phyloP scores from a whole-genome alignment of 1,284 basidiomycete species.

The Megacollybia platyphylla region DNA sequence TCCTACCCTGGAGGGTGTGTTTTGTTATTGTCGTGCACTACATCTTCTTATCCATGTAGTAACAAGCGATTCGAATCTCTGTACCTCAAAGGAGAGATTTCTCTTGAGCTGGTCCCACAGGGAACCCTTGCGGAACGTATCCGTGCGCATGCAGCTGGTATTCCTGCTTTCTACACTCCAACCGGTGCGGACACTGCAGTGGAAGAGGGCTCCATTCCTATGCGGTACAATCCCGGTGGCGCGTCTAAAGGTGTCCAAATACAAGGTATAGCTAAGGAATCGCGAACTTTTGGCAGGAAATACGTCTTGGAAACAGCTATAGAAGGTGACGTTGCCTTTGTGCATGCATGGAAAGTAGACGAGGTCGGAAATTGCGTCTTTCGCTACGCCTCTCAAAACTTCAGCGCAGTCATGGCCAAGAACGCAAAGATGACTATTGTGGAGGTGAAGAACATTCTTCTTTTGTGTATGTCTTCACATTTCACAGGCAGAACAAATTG shows the following conservation, averaged over 20 bases:
- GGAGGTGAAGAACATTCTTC: slow-evolving; percentile 38
- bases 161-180: slow-evolving; percentile 93
- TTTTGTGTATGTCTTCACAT: slow-evolving; percentile 1
- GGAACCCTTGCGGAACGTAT: slow-evolving; percentile 87
- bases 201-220: slow-evolving; percentile 67
- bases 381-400: slow-evolving; percentile 84
- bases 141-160: slow-evolving; percentile 86
- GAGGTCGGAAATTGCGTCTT: slow-evolving; percentile 82
- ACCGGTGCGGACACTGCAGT: slow-evolving; percentile 88
- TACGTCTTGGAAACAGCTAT: slow-evolving; percentile 86
- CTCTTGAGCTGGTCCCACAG: slow-evolving; percentile 84
- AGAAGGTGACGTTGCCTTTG: slow-evolving; percentile 78
- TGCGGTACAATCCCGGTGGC: slow-evolving; percentile 61
- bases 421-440: slow-evolving; percentile 88
- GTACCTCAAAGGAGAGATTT: slow-evolving; percentile 74
- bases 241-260: slow-evolving; percentile 52
- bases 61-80: slow-evolving; percentile 69
- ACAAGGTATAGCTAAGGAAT: slow-evolving; percentile 70
- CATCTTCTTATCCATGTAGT: slow-evolving; percentile 20
- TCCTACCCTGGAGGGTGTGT: slow-evolving; percentile 78
- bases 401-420: slow-evolving; percentile 77
- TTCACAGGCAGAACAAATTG: slow-evolving; percentile 78
- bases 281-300: slow-evolving; percentile 68
- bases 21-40: neutral
- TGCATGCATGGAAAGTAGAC: slow-evolving; percentile 94